Evolutionary conservation across 2,329 filamentous ascomycete genomes (phyloP), one percentile per base, ranked within the genome.

Genomic region (Tetracladium maxilliforme): DNA sequence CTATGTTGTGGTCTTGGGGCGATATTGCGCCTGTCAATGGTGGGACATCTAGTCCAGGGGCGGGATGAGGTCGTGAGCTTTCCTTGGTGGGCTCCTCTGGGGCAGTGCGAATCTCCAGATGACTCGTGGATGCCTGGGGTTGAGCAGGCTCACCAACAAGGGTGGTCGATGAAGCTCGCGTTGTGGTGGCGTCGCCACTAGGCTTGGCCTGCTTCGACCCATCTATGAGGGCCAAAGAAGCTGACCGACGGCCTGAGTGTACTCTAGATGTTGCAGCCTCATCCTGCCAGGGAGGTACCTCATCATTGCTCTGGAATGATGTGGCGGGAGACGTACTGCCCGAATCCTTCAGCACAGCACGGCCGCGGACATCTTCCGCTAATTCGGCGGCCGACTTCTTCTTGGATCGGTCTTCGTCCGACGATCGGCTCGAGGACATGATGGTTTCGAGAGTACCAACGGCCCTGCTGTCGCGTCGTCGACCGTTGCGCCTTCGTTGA

Each of bases 401-500:
- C 44, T 68, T 71, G 35, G 58, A 52, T 35, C 58, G 63, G 21
- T 71, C 69, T 33, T 74, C 70, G 14, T 71, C 67, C 0, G 69
- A 73, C 2, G 69, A 74, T 14, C 68, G 59, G 31, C 69, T 74
- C 1, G 66, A 70, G 14, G 67, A 73, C 56, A 74, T 74, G 39
- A 75, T 75, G 1, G 70, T 75, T 38, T 76, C 69, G 4, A 75
- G 45, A 1, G 68, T 74, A 4, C 68, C 66, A 43, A 73, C 67
- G 5, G 70, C 70, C 6, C 29, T 35, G 18, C 41, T 44, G 21
- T 40, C 45, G 7, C 37, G 28, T 28, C 39, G 18, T n/a, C 18
- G 18, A 11, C 18, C 8, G 18, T 8, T 19, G 18, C 18, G 8
- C 18, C 11, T 19, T 8, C 18, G 11, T 19, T 19, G 18, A 19